Evolutionary conservation across 805 yeast genomes (phyloP), one percentile per base, ranked within the genome.

Genomic region (Saturnispora silvae): DNA sequence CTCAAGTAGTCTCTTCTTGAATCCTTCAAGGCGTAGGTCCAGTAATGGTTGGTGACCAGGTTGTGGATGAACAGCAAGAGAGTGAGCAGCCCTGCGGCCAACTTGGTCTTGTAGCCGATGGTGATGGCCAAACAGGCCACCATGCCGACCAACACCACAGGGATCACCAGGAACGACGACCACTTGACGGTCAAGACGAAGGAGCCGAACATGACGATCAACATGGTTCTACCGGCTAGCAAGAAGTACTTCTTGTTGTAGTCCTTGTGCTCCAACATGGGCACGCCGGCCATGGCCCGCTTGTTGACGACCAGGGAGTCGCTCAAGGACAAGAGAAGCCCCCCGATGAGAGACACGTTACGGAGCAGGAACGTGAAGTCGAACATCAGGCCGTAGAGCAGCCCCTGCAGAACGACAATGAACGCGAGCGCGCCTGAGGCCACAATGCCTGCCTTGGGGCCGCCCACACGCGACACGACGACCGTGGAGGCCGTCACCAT

Each of bases 21-120:
- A 50, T 81, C 84, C 44, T 69, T 71, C 35, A 71, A 55, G 35
- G 74, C 71, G 65, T 77, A 72, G 38, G 74, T 65, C 98, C 98
- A 89, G 68, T 85, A 89, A 51, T 84, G 84, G 65, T 92, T 89
- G 44, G 78, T 75, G 29, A 77, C 59, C 41, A 84, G 57, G 61
- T 92, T 87, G 68, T 83, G 85, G 44, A 79, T 60, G 43, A 81
- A 67, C 47, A 89, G 70, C 48, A 85, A 61, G 16, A 81, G 61
- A 18, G 87, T 82, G 51, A 77, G 64, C 11, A 75, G 57, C 16
- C 74, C 69, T 1, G 97, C 95, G 23, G 92, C 78, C 46, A 86
- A 73, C 56, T 85, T 85, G 33, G 97, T 87, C 63, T 85, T 86
- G 70, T 77, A 92, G 24, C 98, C 98, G 46, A 89, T 74, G 18